A percentile compares a stretch with the other conserved stretches of the same genome.
Evolutionary conservation across 2,329 filamentous ascomycete species (phyloP).

Genomic region (Alternaria sp.): DNA sequence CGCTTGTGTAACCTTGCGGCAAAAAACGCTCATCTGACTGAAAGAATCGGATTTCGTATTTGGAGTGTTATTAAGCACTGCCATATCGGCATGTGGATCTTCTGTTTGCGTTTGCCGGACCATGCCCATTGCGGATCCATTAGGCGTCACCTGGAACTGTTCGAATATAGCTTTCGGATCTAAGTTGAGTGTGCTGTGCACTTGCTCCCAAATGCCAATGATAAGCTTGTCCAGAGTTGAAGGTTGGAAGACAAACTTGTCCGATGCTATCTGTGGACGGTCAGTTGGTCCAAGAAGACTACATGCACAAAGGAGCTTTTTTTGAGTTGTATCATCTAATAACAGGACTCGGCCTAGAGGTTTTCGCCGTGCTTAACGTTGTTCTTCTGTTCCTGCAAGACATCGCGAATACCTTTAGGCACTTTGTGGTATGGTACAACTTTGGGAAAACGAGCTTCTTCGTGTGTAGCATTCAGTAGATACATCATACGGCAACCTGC

Average conservation of each 20-base stretch:
- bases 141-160: constrained; percentile 40
- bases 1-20: constrained; percentile 58
- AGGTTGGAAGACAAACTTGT: constrained; percentile 56
- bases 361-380: too few relatives aligned
- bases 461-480: neutral
- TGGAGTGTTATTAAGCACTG: constrained; percentile 24
- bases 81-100: constrained; percentile 14
- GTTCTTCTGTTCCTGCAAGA: too few relatives aligned
- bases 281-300: neutral
- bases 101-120: constrained; percentile 23
- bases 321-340: too few relatives aligned
- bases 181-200: constrained; percentile 55
- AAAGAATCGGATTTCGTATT: constrained; percentile 40
- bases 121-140: constrained; percentile 21
- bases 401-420: too few relatives aligned
- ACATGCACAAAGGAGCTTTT: too few relatives aligned
- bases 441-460: neutral
- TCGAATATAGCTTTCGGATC: constrained; percentile 52
- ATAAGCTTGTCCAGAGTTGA: constrained; percentile 60
- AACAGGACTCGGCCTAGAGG: too few relatives aligned
- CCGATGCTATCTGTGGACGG: constrained; percentile 27
- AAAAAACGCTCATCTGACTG: constrained; percentile 55
- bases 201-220: constrained; percentile 60
- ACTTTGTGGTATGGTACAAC: neutral
- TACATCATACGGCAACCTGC: neutral